These are phyloP conservation scores for Clavispora carvajalis DNA, from an alignment of 805 yeast species.

Conservation along the genomic window DNA sequence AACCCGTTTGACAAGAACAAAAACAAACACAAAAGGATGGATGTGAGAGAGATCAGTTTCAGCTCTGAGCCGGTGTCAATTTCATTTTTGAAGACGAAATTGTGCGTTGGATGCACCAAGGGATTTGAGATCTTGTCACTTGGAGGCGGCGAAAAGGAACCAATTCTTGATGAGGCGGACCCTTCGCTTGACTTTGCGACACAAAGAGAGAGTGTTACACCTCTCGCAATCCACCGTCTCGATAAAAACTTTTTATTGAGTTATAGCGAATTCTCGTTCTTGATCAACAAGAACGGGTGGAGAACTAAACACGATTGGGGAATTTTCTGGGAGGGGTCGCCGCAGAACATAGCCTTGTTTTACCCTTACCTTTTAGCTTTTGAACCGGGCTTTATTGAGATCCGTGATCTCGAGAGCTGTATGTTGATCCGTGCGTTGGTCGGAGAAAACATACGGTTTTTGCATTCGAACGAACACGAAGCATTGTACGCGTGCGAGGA, in stretches of 20 bases:
- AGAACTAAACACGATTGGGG: constrained; percentile 90
- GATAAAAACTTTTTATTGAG: constrained; percentile 84
- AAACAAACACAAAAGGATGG: constrained; percentile 59
- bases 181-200: constrained; percentile 93
- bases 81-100: constrained; percentile 79
- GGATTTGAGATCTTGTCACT: constrained; percentile 94
- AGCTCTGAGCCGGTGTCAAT: constrained; percentile 88
- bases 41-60: constrained; percentile 70
- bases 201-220: constrained; percentile 70
- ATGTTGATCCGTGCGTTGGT: constrained; percentile 81
- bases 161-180: constrained; percentile 95
- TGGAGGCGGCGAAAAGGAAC: constrained; percentile 79
- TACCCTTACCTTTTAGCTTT: constrained; percentile 91
- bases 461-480: constrained; percentile 89
- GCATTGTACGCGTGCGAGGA: constrained; percentile 91
- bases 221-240: constrained; percentile 85
- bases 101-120: constrained; percentile 93
- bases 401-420: constrained; percentile 84
- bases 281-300: constrained; percentile 95
- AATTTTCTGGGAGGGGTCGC: constrained; percentile 94
- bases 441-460: constrained; percentile 85
- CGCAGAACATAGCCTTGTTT: constrained; percentile 87
- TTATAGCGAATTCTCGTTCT: constrained; percentile 90
- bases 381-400: constrained; percentile 85
- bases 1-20: constrained; percentile 65